Evolutionary conservation across 208 protist species (phyloP), one percentile per base, ranked within the genome.

Genomic region (Endotrypanum monterogeii): DNA sequence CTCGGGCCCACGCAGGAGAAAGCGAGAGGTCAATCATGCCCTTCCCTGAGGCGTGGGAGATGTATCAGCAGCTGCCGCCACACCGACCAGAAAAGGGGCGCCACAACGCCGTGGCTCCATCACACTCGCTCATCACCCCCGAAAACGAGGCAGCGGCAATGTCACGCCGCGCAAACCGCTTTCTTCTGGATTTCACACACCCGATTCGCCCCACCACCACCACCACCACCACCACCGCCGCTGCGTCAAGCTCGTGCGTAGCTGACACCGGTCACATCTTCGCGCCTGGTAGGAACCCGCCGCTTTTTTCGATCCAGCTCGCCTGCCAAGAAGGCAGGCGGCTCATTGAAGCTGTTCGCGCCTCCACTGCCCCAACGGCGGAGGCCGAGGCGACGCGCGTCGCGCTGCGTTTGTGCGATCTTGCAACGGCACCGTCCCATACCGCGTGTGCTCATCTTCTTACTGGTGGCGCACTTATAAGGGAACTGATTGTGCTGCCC

Each of bases 291-390:
- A 25, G 25, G 12, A 30, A 18, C 6, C 25, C 16, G 50, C 25
- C 65, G 54, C 20, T 66, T 30, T 72, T 65, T 25, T 50, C 73
- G 12, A 57, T 71, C 3, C 73, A 78, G 25, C 39, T 73, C 46
- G 67, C 54, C 8, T 60, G 60, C 37, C 35, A 65, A 65, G 37
- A 65, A 65, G 60, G 60, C 2, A 23, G 35, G 37, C 37, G 23
- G 20, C 37, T 65, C 35, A 39, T 44, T 18, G 44, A 48, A 9
- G 60, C 35, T 7, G 2, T 46, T 39, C 23, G 60, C 60, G 5
- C 60, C 14, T 25, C 60, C 25, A 48, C 32, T 30, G 60, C 60
- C 8, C 60, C 35, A 14, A 23, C 32, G 25, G 63, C 44, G n/a
- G 14, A 28, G 44, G 41, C n/a, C 7, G 54, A 51, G 8, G 28